A percentile compares a stretch with the other conserved stretches of the same genome.
Evolutionary conservation across 176 grass and related monocot species (phyloP).

Genomic region (Aegilops tauschii): DNA sequence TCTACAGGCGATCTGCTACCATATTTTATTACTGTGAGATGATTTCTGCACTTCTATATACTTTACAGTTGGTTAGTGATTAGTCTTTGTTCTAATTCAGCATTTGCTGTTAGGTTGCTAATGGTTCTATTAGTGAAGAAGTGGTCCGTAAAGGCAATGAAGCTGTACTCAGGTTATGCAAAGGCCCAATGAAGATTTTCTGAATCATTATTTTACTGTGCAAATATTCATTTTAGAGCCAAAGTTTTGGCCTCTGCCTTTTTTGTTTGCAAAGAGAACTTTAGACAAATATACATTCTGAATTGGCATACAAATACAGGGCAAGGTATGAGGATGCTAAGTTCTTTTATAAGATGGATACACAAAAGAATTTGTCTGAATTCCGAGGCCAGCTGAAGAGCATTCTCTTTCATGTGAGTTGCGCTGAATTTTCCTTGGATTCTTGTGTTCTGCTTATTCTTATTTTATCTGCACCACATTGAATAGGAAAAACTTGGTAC

Average conservation of each 20-base stretch:
- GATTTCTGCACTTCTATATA: constrained; percentile 18
- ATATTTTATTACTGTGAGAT: constrained; percentile 87
- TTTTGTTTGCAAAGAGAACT: background rate
- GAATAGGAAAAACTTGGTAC: constrained; percentile 93
- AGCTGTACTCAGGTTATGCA: constrained; percentile 81
- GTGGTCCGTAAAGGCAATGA: constrained; percentile 90
- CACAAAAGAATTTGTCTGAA: constrained; percentile 82
- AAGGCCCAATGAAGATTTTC: constrained; percentile 10
- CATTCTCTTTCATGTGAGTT: constrained; percentile 98
- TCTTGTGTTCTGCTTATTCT: constrained; percentile 9
- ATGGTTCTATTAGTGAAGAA: constrained; percentile 72
- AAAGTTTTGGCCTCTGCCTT: background rate
- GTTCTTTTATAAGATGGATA: constrained; percentile 97
- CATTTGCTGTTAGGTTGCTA: constrained; percentile 71
- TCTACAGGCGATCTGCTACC: constrained; percentile 71
- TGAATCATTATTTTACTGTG: background rate
- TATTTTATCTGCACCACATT: constrained; percentile 18
- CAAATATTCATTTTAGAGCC: constrained; percentile 17
- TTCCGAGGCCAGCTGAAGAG: constrained; percentile 71
- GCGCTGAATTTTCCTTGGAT: constrained; percentile 5
- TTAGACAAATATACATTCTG: constrained; percentile 27
- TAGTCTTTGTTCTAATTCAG: constrained; percentile 1
- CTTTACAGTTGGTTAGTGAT: background rate
- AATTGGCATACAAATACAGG: constrained; percentile 50
- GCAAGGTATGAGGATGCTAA: constrained; percentile 94